Base-by-base conservation (phyloP, 768 basidiomycete genomes). In the Brasilioporus rufonigricans region DNA sequence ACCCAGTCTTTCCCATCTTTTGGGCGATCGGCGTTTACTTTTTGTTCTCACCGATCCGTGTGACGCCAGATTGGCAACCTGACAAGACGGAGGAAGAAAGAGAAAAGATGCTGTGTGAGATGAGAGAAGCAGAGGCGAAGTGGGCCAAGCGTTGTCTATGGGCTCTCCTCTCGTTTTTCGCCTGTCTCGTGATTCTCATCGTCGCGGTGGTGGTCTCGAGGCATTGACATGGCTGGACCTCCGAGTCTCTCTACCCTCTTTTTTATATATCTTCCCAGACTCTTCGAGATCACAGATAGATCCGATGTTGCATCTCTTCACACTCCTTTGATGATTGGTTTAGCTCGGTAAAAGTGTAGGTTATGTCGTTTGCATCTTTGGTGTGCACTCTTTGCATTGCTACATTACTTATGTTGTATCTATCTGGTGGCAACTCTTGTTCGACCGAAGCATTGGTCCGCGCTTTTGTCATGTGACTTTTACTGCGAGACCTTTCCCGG, bases 11-110 rank as follows among this genome's bases (percentile, higher is more conserved):
- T 65, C 81, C 80, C 3, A 72, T 79, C 38, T 85, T 86, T 66
- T 85, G 84, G 84, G 73, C 79, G 43, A 71, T 84, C 50, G 83
- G 84, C 21, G 74, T 78, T 26, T 72, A 80, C 63, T 81, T 86
- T 60, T 75, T 85, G 19, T 65, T 79, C 44, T 78, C 76, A 8
- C 82, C 84, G 11, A 67, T 85, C 46, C 79, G 74, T 38, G 63
- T 68, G 48, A 73, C 78, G 35, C 75, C 77, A 14, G 73, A 77
- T 14, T 85, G 84, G 84, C 73, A 83, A 64, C 72, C 78, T 0
- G 81, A 80, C 52, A 84, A 79, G 68, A 81, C 82, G 5, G 74
- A 74, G 49, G 77, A 73, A 9, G 83, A 84, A 59, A 77, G 72
- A 29, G 70, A 73, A 44, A 67, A 71, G 47, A 72, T 84, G 31